phyloP scores from a whole-genome alignment of 768 basidiomycete genomes.

The Xerocomus spinulosus region DNA sequence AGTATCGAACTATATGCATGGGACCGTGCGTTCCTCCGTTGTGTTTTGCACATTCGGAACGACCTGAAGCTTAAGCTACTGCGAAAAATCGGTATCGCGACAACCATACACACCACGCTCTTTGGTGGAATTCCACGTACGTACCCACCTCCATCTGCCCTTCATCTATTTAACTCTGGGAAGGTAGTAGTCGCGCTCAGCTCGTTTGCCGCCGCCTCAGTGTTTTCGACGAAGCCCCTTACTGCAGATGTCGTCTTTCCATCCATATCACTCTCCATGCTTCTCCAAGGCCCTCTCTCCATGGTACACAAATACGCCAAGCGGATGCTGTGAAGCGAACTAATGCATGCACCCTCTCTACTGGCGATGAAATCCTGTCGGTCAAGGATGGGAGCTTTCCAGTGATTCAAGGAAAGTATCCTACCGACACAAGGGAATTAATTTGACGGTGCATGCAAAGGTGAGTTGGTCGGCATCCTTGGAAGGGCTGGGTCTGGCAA shows the following conservation, averaged over 20 bases:
- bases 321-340: conserved; percentile 62
- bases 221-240: conserved; percentile 58
- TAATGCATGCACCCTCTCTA: conserved; percentile 35
- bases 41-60: conserved; percentile 76
- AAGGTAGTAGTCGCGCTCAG: conserved; percentile 75
- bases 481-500: conserved; percentile 93
- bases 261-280: conserved; percentile 86
- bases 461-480: conserved; percentile 79
- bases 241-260: conserved; percentile 95
- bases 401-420: conserved; percentile 59
- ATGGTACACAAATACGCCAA: conserved; percentile 63
- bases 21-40: conserved; percentile 86
- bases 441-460: conserved; percentile 66
- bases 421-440: conserved; percentile 68
- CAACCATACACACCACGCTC: conserved; percentile 57
- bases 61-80: conserved; percentile 79
- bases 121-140: conserved; percentile 65
- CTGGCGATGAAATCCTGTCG: conserved; percentile 64
- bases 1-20: conserved; percentile 92
- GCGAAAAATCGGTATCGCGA: conserved; percentile 72
- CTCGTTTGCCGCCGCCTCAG: conserved; percentile 72
- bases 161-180: background rate
- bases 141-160: background rate
- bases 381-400: conserved; percentile 77
- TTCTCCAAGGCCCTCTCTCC: conserved; percentile 80